Evolutionary conservation across 164 flowering plant species (phyloP).

Genomic region (Chimonanthus salicifolius): DNA sequence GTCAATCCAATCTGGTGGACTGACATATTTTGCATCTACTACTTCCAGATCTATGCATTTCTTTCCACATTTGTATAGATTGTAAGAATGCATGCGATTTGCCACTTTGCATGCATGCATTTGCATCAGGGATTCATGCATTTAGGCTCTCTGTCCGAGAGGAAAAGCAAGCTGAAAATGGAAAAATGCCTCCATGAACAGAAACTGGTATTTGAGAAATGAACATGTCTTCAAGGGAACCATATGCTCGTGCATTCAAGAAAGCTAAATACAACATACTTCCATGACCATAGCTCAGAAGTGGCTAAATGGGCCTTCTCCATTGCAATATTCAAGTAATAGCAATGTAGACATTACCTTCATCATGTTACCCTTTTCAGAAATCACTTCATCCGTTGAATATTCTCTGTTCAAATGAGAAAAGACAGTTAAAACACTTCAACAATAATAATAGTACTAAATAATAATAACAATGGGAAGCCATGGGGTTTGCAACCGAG

Average conservation of each 20-base stretch:
- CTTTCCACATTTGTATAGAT: background rate
- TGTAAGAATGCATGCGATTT: background rate
- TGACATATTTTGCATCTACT: background rate
- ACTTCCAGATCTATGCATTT: background rate
- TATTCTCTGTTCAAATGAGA: constrained; percentile 1
- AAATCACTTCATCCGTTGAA: background rate
- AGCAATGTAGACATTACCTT: background rate
- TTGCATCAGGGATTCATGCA: background rate
- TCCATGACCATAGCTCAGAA: background rate
- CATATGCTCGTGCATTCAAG: background rate
- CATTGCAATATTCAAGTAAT: background rate
- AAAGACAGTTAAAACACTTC: background rate
- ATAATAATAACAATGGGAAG: background rate
- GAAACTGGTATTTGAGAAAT: background rate
- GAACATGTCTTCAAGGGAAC: background rate
- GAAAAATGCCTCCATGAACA: background rate
- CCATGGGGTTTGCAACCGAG: background rate
- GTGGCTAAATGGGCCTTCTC: background rate
- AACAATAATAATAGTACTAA: no score
- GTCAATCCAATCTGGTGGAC: background rate
- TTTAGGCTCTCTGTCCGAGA: background rate
- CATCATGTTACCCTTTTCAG: background rate
- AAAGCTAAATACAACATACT: background rate
- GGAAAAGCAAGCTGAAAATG: background rate
- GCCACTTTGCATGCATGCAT: background rate